phyloP scores from a whole-genome alignment of 352 stramenopile species.

The Phytophthora uliginosa region DNA sequence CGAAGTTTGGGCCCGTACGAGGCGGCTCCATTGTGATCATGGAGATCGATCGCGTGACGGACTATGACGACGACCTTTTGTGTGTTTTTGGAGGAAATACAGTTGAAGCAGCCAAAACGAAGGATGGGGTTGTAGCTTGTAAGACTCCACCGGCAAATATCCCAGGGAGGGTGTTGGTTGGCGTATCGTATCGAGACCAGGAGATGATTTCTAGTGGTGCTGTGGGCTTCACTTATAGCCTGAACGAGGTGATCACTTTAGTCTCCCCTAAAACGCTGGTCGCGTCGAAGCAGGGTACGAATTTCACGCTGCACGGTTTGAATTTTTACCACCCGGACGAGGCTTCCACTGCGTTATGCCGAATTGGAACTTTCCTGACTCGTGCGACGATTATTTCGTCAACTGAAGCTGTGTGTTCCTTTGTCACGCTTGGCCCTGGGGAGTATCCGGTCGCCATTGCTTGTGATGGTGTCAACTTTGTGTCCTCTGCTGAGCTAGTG shows the following conservation, averaged over 20 bases:
- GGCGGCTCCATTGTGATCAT: slow-evolving; percentile 42
- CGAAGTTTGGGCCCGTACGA: slow-evolving; percentile 31
- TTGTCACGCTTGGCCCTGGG: slow-evolving; percentile 20
- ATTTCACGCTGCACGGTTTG: slow-evolving; percentile 30
- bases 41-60: slow-evolving; percentile 9
- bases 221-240: slow-evolving; percentile 31
- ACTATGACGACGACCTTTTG: slow-evolving; percentile 21
- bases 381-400: slow-evolving; percentile 36
- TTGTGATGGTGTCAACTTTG: slow-evolving; percentile 51
- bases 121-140: slow-evolving; percentile 28
- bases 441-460: slow-evolving; percentile 43
- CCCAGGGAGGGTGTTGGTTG: slow-evolving; percentile 27
- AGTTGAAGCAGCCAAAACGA: slow-evolving; percentile 12
- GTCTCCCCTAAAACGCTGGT: slow-evolving; percentile 22
- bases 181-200: slow-evolving; percentile 28
- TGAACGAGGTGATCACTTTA: slow-evolving; percentile 40
- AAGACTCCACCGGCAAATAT: slow-evolving; percentile 22
- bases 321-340: slow-evolving; percentile 37
- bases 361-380: slow-evolving; percentile 26
- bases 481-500: slow-evolving; percentile 22
- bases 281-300: slow-evolving; percentile 5
- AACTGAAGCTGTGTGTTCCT: slow-evolving; percentile 28
- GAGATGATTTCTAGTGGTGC: background rate
- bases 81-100: slow-evolving; percentile 39
- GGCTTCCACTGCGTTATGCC: slow-evolving; percentile 31